Evolutionary conservation across 2,329 filamentous ascomycete genomes (phyloP), one percentile per base, ranked within the genome.

Genomic region (Eutypella sp.): DNA sequence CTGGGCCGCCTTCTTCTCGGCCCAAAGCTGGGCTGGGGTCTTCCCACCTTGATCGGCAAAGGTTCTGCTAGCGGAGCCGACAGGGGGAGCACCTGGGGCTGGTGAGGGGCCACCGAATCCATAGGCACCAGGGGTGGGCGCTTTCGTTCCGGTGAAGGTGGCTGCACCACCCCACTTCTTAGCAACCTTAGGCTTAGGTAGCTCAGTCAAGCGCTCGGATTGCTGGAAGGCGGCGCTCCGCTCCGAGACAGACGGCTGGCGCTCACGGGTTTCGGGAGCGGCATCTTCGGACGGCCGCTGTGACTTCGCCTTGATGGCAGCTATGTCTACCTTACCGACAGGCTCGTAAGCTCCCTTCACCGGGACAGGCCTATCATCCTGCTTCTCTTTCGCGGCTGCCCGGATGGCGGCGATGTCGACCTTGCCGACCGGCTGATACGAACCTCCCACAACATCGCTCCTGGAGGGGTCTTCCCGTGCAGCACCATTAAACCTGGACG

Each of bases 301-400:
- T 5, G 89, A 85, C 66, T 82, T 85, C 19, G 92, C 85, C 53
- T 89, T 82, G 61, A 99, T 96, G 19, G 92, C 91, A 37, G 89
- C 89, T 67, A 99, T 97, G 57, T 99, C 93, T 9, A 99, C 92
- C 70, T 96, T 97, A 40, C 93, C 93, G 18, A 97, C 76, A 2
- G 93, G 93, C 66, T 97, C 87, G 62, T 99, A 99, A 20, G 91
- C 81, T 36, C 93, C 93, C 69, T 95, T 97, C 18, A 97, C 88
- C 5, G 82, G 79, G 1, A 85, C 80, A 3, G 93, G 93, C 45
- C 90, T 78, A 55, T 96, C 87, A 60, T 96, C 89, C 39, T 77
- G 77, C 67, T 65, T 74, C 58, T 73, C 84, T 73, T 75, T 84
- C 61, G 69, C 90, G 72, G 78, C 89, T 64, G 75, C 84, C 52